phyloP scores from a whole-genome alignment of 2,329 filamentous ascomycete species.

The Pyricularia grisea region DNA sequence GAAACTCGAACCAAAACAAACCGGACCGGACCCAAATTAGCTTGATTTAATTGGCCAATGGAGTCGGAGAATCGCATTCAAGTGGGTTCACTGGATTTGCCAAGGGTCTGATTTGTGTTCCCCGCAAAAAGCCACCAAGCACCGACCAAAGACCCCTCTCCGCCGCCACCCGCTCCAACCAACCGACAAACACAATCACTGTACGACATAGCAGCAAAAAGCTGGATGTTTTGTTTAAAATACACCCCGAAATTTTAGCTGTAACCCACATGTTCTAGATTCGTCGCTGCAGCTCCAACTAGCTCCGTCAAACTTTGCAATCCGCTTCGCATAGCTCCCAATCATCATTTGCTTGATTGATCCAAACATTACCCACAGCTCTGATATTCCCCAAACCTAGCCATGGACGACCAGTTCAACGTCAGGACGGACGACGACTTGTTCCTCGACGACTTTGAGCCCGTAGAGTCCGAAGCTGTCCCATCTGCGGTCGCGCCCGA shows the following conservation, averaged over 20 bases:
- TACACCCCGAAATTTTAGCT: not conserved
- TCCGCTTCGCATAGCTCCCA: not conserved
- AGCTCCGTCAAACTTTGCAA: not conserved
- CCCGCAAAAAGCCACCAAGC: not conserved
- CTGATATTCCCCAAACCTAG: not conserved
- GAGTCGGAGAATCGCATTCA: not conserved
- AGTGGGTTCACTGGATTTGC: not conserved
- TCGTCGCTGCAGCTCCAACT: not conserved
- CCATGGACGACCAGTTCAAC: conserved; percentile 53
- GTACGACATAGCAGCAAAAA: not conserved
- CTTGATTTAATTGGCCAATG: not conserved
- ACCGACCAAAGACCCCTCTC: not conserved
- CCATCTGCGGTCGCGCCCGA: not conserved
- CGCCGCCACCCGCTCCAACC: not conserved
- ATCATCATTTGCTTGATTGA: not conserved
- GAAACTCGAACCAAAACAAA: not conserved
- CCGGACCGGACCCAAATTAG: not conserved
- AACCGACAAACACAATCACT: not conserved
- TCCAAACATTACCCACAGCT: not conserved
- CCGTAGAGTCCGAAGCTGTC: conserved; percentile 23
- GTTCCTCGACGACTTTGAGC: conserved; percentile 54
- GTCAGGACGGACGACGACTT: conserved; percentile 54
- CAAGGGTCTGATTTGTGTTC: not conserved
- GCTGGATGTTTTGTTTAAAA: not conserved
- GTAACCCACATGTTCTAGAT: not conserved